Conservation (phyloP, 2,329 filamentous ascomycete genomes). For the Cercospora janseana region DNA sequence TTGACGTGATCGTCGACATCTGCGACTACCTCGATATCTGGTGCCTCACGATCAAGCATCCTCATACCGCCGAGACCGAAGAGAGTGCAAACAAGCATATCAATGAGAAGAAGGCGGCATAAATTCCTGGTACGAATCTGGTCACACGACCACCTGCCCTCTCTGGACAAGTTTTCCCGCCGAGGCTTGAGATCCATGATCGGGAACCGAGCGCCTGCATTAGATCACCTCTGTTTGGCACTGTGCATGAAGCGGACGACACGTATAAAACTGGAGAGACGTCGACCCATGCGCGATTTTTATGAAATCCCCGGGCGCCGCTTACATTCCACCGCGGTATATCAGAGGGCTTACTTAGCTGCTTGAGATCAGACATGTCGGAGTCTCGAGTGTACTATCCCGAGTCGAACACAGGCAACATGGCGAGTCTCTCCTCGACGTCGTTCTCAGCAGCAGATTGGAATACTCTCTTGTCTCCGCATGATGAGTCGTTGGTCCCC, state of each 20-base stretch:
- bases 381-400: not conserved
- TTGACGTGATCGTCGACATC: slow-evolving; percentile 95
- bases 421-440: not conserved
- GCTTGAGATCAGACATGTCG: not conserved
- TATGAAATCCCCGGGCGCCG: too few species aligned
- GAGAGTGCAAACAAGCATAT: slow-evolving; percentile 23
- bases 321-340: too few species aligned
- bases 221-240: not conserved
- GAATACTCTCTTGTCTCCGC: not conserved
- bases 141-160: slow-evolving; percentile 15
- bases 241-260: slow-evolving; percentile 7
- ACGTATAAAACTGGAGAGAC: slow-evolving; percentile 6
- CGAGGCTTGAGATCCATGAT: slow-evolving; percentile 3
- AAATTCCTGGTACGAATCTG: not conserved
- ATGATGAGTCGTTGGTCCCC: not conserved
- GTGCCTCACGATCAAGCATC: slow-evolving; percentile 96
- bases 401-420: not conserved
- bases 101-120: slow-evolving; percentile 25
- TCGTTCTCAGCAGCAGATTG: not conserved
- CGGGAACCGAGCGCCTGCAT: not conserved
- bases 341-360: too few species aligned
- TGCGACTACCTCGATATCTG: slow-evolving; percentile 98
- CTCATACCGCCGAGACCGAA: slow-evolving; percentile 41
- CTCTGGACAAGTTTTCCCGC: slow-evolving; percentile 12
- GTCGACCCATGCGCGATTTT: too few species aligned